Base-by-base conservation (phyloP, 768 basidiomycete genomes). In the Pleurotus eryngii region DNA sequence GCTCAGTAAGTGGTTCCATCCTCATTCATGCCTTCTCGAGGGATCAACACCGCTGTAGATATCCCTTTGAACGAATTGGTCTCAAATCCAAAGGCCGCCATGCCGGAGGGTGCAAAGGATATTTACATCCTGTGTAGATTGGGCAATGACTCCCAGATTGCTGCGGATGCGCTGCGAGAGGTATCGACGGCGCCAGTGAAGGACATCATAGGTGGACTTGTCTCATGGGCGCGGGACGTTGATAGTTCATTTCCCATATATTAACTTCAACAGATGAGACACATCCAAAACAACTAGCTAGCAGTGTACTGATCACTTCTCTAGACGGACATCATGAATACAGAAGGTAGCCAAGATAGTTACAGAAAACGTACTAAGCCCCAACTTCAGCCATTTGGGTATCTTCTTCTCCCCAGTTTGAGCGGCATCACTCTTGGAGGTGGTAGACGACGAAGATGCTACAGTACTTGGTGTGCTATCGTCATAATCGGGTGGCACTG, bases 141-240 rank as follows among this genome's bases (percentile, higher is more conserved):
- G 18, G 95, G 96, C 4, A 98, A 98, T 65, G 96, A 98, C 69
- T 96, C 93, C 1, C 91, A 93, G 68, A 81, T 92, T 17, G 96
- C 95, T 27, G 94, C 85, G 0, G 76, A 84, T 37, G 84, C 85
- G 4, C 65, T 92, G 17, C 70, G 80, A 56, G 65, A 64, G 15
- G 74, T 71, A 6, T 62, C 65, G 12, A 65, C 51, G 2, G 59
- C 66, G 4, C 63, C 73, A 37, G 74, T 90, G 15, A 82, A 75
- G 63, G 89, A 96, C 70, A 77, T 95, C 3, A 74, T 90, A 6
- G 95, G 95, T 18, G 95, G 95, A 1, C 72, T 97, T 49, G 72
- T 78, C 63, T 89, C 89, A 24, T 97, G 94, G 94, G 79, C 87
- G 49, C 77, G 71, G 59, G 72, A 87, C 14, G 82, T 95, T 7